Conservation (phyloP, 176 grass and related monocot genomes). For the Typha latifolia region DNA sequence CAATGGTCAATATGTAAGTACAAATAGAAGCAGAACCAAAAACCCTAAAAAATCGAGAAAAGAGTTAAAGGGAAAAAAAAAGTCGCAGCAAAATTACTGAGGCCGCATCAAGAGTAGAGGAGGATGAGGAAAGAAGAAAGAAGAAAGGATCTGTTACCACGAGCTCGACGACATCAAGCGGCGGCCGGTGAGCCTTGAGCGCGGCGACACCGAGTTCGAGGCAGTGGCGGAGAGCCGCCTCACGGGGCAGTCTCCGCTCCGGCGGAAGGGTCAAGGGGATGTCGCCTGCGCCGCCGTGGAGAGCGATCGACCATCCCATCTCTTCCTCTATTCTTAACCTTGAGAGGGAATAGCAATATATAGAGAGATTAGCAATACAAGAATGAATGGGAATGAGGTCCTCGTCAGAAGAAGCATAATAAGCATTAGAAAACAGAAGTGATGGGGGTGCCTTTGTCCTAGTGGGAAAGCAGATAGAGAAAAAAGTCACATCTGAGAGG, state of each 20-base stretch:
- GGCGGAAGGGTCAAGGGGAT: slow-evolving; percentile 52
- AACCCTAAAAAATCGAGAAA: too few species aligned
- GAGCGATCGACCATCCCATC: slow-evolving; percentile 82
- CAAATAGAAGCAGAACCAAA: too few species aligned
- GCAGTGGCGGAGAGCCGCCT: slow-evolving; percentile 58
- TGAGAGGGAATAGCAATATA: not conserved
- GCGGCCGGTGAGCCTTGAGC: slow-evolving; percentile 37
- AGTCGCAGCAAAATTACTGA: too few species aligned
- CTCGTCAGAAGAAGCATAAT: too few species aligned
- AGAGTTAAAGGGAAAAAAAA: too few species aligned
- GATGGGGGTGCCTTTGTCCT: too few species aligned
- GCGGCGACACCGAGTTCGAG: slow-evolving; percentile 52
- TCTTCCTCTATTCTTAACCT: not conserved
- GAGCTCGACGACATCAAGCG: slow-evolving; percentile 79
- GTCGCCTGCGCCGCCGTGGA: slow-evolving; percentile 89
- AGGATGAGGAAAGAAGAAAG: not conserved
- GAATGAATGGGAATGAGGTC: too few species aligned
- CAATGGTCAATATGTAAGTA: too few species aligned
- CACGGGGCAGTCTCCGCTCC: slow-evolving; percentile 42
- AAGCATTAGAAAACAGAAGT: too few species aligned
- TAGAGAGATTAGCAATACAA: not conserved
- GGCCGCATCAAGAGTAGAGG: too few species aligned
- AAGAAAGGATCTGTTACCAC: slow-evolving; percentile 23
- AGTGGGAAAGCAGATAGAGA: too few species aligned
- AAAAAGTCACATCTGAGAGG: too few species aligned